Evolutionary conservation across 1,284 basidiomycete species (phyloP), one percentile per base, ranked within the genome.

Genomic region (Rhodotorula sp.): DNA sequence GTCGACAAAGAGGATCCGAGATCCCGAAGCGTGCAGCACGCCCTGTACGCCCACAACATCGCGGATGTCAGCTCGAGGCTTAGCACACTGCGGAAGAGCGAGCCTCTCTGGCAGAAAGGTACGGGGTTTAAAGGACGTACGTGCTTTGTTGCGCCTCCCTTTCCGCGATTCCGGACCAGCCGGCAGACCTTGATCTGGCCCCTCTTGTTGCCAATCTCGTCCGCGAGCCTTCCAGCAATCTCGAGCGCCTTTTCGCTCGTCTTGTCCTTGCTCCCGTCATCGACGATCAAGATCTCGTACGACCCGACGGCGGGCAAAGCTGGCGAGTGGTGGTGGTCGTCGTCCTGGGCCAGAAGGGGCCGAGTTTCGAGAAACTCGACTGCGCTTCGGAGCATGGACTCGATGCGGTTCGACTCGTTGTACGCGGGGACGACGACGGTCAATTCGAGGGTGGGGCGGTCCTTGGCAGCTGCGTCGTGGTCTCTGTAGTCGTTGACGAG

Each of bases 91-190:
- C n/a, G n/a, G n/a, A 51, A 18, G 49, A 5, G 49, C 23, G 23
- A 51, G 5, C 49, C 49, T 18, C 23, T 20, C 49, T 23, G 8
- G 34, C 8, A 34, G 34, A 34, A 34, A 8, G 34, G 34, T 5
- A 34, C 34, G 34, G 1, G 8, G 8, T 5, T 5, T 3, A 49
- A 6, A 3, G 8, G n/a, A 79, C 82, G 72, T 64, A 82, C 93
- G 81, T 96, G 93, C 56, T 90, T 85, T 29, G 97, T 93, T 0
- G 93, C 92, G 1, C 92, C 94, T 34, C 94, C 94, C 80, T 97
- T 97, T 1, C 94, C 94, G 18, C 91, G 83, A 79, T 97, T 97
- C 78, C 85, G 84, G 79, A 87, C 87, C 62, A 97, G 83, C n/a
- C 85, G 87, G 59, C 94, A 86, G 8, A 97, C 87, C 62, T 90